Evolutionary conservation across 2,329 filamentous ascomycete species (phyloP), one percentile per base, ranked within the genome.

Genomic region (Venturia effusa): DNA sequence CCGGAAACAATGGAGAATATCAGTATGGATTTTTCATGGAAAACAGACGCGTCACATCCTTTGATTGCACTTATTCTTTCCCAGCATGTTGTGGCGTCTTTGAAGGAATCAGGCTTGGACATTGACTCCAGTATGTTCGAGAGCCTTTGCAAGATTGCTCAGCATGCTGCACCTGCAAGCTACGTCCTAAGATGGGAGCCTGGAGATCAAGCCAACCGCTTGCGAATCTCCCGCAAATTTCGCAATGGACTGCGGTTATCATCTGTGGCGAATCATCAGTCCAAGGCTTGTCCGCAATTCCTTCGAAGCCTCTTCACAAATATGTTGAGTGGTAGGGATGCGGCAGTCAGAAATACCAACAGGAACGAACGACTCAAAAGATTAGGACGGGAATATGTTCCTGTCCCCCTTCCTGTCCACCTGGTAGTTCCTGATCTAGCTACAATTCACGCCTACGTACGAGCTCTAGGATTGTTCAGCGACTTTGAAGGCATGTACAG

Each of bases 381-480:
- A 19, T 55, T 40, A 7, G 3, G 22, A 48, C 34, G 7, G 34
- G n/a, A 30, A 10, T 40, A 8, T 4, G 7, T 10, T 3, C 40
- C 22, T 30, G 22, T 27, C 11, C 41, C 32, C 19, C 32, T 19
- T 10, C 51, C 24, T 22, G 11, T 27, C 24, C 11, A 81, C 1
- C 73, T 80, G 8, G 73, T 77, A 43, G 71, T 76, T 15, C 75
- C 86, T 13, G 72, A 72, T 11, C 79, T 81, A 7, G 73, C 74
- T 24, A 73, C 80, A 43, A 70, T 84, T 1, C 83, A 88, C 68
- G 76, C 78, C 1, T 88, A 89, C 70, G 80, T 91, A 71, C 80
- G 85, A 59, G 80, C 83, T 0, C 75, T 91, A 27, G 87, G 83
- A 0, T 80, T 82, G 62, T 72, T 85, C n/a, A 81, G 81, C 41